Conservation (phyloP, 805 yeast genomes). For the Ogataea pini region DNA sequence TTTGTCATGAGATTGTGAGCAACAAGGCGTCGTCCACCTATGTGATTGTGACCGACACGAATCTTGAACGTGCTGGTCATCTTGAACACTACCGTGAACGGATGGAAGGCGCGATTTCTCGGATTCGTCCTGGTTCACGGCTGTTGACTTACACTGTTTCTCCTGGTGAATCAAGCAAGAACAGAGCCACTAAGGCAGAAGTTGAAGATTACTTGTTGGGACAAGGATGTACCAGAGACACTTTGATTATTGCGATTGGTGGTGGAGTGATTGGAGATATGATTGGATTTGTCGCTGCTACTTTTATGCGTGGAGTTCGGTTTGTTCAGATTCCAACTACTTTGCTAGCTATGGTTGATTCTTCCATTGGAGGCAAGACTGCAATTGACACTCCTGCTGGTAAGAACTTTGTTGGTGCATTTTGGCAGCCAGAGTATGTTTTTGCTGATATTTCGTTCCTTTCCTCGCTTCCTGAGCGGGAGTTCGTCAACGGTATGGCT, state of each 20-base stretch:
- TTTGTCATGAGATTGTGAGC: slow-evolving; percentile 63
- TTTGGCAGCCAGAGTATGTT: slow-evolving; percentile 92
- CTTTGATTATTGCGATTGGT: slow-evolving; percentile 91
- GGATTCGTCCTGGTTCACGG: slow-evolving; percentile 56
- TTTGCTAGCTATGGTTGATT: slow-evolving; percentile 93
- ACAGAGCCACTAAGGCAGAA: slow-evolving; percentile 83
- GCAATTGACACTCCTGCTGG: slow-evolving; percentile 97
- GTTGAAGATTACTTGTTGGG: slow-evolving; percentile 86
- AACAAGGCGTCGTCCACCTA: slow-evolving; percentile 83
- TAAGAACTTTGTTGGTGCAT: slow-evolving; percentile 93
- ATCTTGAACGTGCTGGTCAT: slow-evolving; percentile 68
- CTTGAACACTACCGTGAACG: slow-evolving; percentile 47
- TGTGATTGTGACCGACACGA: slow-evolving; percentile 85
- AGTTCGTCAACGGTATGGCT: slow-evolving; percentile 97
- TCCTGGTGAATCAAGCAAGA: slow-evolving; percentile 93
- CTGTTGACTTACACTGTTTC: slow-evolving; percentile 72
- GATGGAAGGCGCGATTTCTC: slow-evolving; percentile 41
- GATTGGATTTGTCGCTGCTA: slow-evolving; percentile 99
- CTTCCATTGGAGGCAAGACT: slow-evolving; percentile 97
- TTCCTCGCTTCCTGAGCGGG: slow-evolving; percentile 86
- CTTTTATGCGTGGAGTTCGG: slow-evolving; percentile 97
- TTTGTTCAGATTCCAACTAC: slow-evolving; percentile 94
- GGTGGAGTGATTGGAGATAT: slow-evolving; percentile 99
- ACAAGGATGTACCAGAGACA: slow-evolving; percentile 93
- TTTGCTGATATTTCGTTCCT: slow-evolving; percentile 86